phyloP scores from a whole-genome alignment of 331 rosid genomes.

The Erythrophleum ivorense region DNA sequence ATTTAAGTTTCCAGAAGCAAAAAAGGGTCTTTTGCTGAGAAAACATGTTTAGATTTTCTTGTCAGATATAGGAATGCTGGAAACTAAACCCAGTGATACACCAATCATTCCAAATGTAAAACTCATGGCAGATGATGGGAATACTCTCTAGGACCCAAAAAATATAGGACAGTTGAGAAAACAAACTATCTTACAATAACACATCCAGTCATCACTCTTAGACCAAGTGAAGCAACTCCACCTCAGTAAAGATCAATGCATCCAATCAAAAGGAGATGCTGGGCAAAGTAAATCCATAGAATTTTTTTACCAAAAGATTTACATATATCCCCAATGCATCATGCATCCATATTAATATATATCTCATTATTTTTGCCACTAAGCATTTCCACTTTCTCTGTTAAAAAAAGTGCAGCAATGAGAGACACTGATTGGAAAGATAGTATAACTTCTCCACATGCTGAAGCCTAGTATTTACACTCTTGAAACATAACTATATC shows the following conservation, averaged over 20 bases:
- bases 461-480: slow-evolving; percentile 14
- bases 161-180: neutral
- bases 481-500: slow-evolving; percentile 15
- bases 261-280: neutral
- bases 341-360: neutral
- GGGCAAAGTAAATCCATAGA: neutral
- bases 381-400: neutral
- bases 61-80: neutral
- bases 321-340: neutral
- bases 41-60: neutral
- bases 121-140: neutral
- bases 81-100: neutral
- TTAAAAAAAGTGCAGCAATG: neutral
- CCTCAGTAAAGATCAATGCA: neutral
- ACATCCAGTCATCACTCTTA: neutral
- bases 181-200: neutral
- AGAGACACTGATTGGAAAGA: neutral
- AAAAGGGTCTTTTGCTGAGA: neutral
- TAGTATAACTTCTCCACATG: neutral
- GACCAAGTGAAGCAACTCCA: slow-evolving; percentile 3
- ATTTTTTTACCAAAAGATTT: neutral
- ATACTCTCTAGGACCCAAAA: neutral
- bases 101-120: neutral
- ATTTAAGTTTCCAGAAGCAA: neutral
- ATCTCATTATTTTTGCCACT: slow-evolving; percentile 12